These are phyloP conservation scores for Nicotiana undulata DNA, from an alignment of 257 asterid genomes.

Conservation along the genomic window DNA sequence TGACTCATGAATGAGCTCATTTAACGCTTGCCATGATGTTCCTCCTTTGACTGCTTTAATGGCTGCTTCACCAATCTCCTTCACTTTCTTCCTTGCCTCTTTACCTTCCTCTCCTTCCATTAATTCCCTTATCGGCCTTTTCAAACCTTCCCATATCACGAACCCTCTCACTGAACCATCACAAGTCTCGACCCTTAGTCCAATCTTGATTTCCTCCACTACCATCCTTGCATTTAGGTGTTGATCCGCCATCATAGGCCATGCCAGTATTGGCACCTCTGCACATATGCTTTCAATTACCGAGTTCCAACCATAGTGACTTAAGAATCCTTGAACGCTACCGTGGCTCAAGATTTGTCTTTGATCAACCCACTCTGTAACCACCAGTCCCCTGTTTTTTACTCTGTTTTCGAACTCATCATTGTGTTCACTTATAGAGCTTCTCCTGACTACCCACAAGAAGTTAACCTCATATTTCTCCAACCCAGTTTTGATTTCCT, in stretches of 20 bases:
- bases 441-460: slow-evolving; percentile 48
- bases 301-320: slow-evolving; percentile 82
- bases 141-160: slow-evolving; percentile 42
- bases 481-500: slow-evolving; percentile 45
- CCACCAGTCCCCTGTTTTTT: slow-evolving; percentile 37
- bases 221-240: slow-evolving; percentile 48
- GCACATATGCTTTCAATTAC: slow-evolving; percentile 60
- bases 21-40: slow-evolving; percentile 41
- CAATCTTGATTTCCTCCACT: slow-evolving; percentile 49
- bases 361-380: slow-evolving; percentile 70
- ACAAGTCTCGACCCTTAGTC: slow-evolving; percentile 29
- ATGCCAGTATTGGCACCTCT: slow-evolving; percentile 57
- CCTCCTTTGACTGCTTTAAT: slow-evolving; percentile 43
- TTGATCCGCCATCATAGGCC: slow-evolving; percentile 91
- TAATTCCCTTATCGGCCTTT: slow-evolving; percentile 30
- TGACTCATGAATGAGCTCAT: background rate
- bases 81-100: slow-evolving; percentile 25
- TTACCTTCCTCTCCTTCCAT: slow-evolving; percentile 53
- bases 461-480: slow-evolving; percentile 36
- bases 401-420: slow-evolving; percentile 27
- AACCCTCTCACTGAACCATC: slow-evolving; percentile 47
- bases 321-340: slow-evolving; percentile 47
- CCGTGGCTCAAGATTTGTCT: slow-evolving; percentile 41
- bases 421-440: background rate
- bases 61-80: slow-evolving; percentile 36